Evolutionary conservation across 1,284 basidiomycete genomes (phyloP), one percentile per base, ranked within the genome.

Genomic region (Paramarasmius palmivorus): DNA sequence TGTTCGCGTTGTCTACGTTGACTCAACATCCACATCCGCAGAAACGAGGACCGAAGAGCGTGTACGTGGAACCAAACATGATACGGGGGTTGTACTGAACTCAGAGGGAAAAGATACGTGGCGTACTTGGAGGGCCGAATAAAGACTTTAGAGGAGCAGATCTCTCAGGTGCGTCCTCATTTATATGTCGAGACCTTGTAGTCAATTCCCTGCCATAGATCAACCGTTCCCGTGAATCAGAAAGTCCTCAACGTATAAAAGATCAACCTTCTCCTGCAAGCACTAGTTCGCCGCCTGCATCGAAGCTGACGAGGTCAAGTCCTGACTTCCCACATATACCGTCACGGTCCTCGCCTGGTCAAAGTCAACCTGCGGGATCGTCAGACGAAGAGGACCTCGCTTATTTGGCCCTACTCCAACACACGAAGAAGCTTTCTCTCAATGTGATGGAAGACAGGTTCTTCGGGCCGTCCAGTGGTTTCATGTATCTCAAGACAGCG

Each of bases 371-470:
- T 32, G 25, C 44, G n/a, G 26, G 44, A 17, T 12, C 25, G n/a
- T 46, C 44, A 7, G 44, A 46, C 25, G 44, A 46, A 26, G 44
- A 46, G 29, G 44, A 46, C 15, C 29, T 46, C n/a, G 44, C 25
- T 15, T 46, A 46, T 29, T 29, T 46, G 23, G 44, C 23, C 29
- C 44, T 46, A 14, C 8, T 46, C 2, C 22, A 46, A n/a, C 44
- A 46, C 25, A 46, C 44, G n/a, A 46, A 46, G 17, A 46, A 46
- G 12, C 44, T 46, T 19, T 46, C 44, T 14, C 44, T 46, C 25
- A 46, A 46, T 46, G 44, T 46, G 4, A 46, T 46, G 44, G 44
- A 46, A 26, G 29, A 46, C 25, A 46, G 44, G 25, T 46, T 46
- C 25, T 46, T 46, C 19, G 44, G 44, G 19, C 44, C 22, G 8